These are phyloP conservation scores for Maudiozyma humilis DNA, from an alignment of 1,139 yeast genomes.

Conservation along the genomic window DNA sequence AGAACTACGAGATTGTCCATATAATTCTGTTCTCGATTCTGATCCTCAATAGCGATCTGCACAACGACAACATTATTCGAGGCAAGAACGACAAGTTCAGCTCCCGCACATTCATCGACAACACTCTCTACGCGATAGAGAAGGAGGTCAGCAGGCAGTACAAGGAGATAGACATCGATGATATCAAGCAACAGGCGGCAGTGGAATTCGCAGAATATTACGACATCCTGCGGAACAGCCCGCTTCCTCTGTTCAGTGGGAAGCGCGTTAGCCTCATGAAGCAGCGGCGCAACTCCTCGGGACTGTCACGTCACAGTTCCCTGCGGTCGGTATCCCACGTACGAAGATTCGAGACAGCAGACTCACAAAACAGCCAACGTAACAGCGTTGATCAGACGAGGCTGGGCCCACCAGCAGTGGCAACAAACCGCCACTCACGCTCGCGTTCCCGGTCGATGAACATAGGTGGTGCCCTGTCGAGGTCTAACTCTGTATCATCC, in stretches of 20 bases:
- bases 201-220: conserved; percentile 13
- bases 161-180: conserved; percentile 6
- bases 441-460: neutral
- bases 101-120: conserved; percentile 38
- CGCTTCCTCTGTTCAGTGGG: conserved; percentile 11
- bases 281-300: neutral
- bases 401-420: no score
- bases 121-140: conserved; percentile 41
- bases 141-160: conserved; percentile 26
- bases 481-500: conserved; percentile 5
- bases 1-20: conserved; percentile 56
- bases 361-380: neutral
- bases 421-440: neutral
- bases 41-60: conserved; percentile 63
- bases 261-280: neutral
- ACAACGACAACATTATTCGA: conserved; percentile 36
- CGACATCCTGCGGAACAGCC: conserved; percentile 10
- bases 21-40: conserved; percentile 67
- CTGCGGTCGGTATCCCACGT: conserved; percentile 3
- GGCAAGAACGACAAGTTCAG: conserved; percentile 30
- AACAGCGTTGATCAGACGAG: no score
- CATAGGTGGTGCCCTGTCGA: conserved; percentile 3
- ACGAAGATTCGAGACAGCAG: neutral
- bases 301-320: conserved; percentile 5
- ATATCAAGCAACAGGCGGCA: conserved; percentile 6